Conservation (phyloP, 73 alveolate genomes). For the Paramecium caudatum region DNA sequence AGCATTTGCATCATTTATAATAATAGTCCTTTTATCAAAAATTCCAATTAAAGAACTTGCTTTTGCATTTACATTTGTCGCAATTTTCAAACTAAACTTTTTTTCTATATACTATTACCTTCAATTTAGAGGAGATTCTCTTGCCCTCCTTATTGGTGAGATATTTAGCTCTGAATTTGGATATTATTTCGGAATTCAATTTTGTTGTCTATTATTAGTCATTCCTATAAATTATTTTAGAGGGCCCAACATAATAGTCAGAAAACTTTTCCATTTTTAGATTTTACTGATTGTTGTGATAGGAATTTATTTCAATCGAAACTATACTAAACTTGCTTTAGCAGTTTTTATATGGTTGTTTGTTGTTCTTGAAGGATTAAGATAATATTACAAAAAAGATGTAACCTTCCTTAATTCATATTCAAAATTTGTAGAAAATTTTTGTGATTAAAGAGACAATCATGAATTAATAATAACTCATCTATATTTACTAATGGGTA, state of each 20-base stretch:
- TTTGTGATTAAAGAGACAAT: constrained; percentile 59
- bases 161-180: constrained; percentile 23
- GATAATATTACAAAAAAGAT: constrained; percentile 35
- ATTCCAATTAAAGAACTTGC: constrained; percentile 34
- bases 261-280: constrained; percentile 60
- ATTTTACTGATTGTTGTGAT: neutral
- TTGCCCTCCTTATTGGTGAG: neutral
- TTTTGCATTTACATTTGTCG: constrained; percentile 19
- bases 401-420: neutral
- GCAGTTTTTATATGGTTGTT: constrained; percentile 63
- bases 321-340: constrained; percentile 40
- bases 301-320: neutral
- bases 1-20: neutral
- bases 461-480: constrained; percentile 40
- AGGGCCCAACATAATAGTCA: neutral
- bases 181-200: neutral
- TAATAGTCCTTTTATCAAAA: neutral
- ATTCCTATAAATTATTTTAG: constrained; percentile 40
- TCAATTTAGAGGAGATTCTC: constrained; percentile 50
- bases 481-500: constrained; percentile 37
- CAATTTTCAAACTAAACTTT: constrained; percentile 29
- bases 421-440: neutral
- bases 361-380: constrained; percentile 26
- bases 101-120: constrained; percentile 12
- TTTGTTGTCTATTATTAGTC: neutral